Evolutionary conservation across 1,284 basidiomycete genomes (phyloP).

Genomic region (Xerocomus minutiporus): DNA sequence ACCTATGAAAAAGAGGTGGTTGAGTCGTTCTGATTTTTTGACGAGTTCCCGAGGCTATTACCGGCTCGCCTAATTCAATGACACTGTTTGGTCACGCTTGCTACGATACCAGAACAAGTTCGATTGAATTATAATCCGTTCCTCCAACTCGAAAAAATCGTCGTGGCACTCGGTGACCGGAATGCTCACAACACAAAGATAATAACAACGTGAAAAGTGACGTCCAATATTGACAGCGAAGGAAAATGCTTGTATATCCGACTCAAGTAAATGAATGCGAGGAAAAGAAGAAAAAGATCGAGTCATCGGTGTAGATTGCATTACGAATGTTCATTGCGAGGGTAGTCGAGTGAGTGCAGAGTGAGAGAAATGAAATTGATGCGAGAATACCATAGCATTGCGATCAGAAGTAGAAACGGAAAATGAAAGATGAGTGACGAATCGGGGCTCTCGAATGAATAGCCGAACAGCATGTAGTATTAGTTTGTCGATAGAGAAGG

Average conservation of each 20-base stretch:
- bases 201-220: slow-evolving; percentile 14
- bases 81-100: slow-evolving; percentile 31
- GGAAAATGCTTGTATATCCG: slow-evolving; percentile 27
- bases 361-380: slow-evolving; percentile 27
- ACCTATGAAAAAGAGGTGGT: slow-evolving; percentile 7
- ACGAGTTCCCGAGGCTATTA: background rate
- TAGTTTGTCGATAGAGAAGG: slow-evolving; percentile 27
- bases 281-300: slow-evolving; percentile 9
- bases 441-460: slow-evolving; percentile 11
- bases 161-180: background rate
- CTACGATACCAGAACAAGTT: background rate
- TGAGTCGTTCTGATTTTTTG: slow-evolving; percentile 17
- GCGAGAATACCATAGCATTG: slow-evolving; percentile 39
- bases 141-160: background rate
- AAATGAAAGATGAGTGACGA: slow-evolving; percentile 8
- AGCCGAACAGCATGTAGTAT: slow-evolving; percentile 1
- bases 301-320: slow-evolving; percentile 30
- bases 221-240: slow-evolving; percentile 34
- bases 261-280: slow-evolving; percentile 17
- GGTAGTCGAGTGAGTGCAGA: slow-evolving; percentile 33
- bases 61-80: background rate
- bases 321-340: slow-evolving; percentile 38
- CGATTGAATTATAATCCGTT: background rate
- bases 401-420: slow-evolving; percentile 21
- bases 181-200: slow-evolving; percentile 8